Evolutionary conservation across 805 yeast species (phyloP).

Genomic region (Lipomyces orientalis): DNA sequence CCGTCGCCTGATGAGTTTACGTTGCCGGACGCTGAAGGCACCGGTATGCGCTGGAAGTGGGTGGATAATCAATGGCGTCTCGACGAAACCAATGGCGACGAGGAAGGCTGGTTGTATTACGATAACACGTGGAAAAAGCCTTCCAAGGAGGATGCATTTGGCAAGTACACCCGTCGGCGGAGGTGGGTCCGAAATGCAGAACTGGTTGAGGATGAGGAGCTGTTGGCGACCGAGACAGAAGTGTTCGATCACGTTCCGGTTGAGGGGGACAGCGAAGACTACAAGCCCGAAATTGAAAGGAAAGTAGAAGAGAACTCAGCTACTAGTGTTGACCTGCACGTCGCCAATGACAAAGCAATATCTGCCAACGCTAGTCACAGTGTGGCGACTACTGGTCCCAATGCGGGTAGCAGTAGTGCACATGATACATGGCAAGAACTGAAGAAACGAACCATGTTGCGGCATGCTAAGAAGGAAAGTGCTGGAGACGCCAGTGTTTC

Average conservation of each 20-base stretch:
- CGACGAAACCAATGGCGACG: constrained; percentile 55
- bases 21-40: constrained; percentile 72
- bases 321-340: neutral
- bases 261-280: constrained; percentile 26
- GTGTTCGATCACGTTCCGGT: constrained; percentile 16
- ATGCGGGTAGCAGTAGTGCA: neutral
- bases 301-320: constrained; percentile 4
- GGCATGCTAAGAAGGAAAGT: constrained; percentile 18
- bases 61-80: constrained; percentile 90
- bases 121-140: constrained; percentile 97
- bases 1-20: constrained; percentile 77
- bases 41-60: constrained; percentile 91
- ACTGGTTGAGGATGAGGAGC: constrained; percentile 51
- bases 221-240: constrained; percentile 26
- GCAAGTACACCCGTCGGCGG: constrained; percentile 91
- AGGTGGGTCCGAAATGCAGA: constrained; percentile 97
- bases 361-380: neutral
- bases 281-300: constrained; percentile 25
- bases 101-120: constrained; percentile 86
- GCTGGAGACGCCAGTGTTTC: neutral
- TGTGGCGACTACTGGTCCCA: neutral
- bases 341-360: neutral
- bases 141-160: constrained; percentile 81
- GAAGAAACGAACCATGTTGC: constrained; percentile 28
- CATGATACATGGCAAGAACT: constrained; percentile 27